A percentile compares a stretch with the other conserved stretches of the same genome.
These are phyloP conservation scores for Tylopilus vinaceipallidus DNA, from an alignment of 768 basidiomycete species.

Conservation along the genomic window DNA sequence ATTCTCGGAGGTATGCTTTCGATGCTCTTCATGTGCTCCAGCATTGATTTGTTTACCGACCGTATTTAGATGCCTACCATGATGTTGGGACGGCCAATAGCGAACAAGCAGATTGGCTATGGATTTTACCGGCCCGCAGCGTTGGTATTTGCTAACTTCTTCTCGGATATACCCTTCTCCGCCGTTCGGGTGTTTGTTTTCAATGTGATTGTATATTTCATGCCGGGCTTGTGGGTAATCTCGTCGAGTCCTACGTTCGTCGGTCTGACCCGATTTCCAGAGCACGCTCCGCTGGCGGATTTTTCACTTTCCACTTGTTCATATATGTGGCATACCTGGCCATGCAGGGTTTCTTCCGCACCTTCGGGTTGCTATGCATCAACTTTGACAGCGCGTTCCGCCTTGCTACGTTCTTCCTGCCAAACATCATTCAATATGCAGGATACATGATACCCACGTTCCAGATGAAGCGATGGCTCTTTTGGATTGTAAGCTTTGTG, in stretches of 20 bases:
- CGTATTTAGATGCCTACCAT: slow-evolving; percentile 58
- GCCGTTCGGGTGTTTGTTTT: slow-evolving; percentile 56
- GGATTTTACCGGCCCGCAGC: slow-evolving; percentile 68
- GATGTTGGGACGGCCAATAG: slow-evolving; percentile 78
- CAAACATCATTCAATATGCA: slow-evolving; percentile 70
- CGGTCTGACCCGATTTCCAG: slow-evolving; percentile 12
- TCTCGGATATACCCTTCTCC: slow-evolving; percentile 71
- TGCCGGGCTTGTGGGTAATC: slow-evolving; percentile 47
- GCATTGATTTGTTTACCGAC: slow-evolving; percentile 1
- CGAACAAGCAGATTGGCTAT: slow-evolving; percentile 65
- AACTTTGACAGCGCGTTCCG: slow-evolving; percentile 55
- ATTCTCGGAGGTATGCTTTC: slow-evolving; percentile 57
- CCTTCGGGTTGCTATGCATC: slow-evolving; percentile 56
- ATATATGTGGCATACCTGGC: slow-evolving; percentile 61
- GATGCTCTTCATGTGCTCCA: not conserved
- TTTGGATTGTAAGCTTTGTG: slow-evolving; percentile 67
- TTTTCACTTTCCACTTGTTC: slow-evolving; percentile 65
- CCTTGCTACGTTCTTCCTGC: slow-evolving; percentile 66
- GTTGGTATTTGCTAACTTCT: slow-evolving; percentile 60
- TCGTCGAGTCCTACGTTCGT: slow-evolving; percentile 20
- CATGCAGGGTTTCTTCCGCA: slow-evolving; percentile 86
- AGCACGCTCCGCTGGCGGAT: slow-evolving; percentile 38
- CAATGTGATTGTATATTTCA: slow-evolving; percentile 69
- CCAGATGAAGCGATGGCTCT: slow-evolving; percentile 78
- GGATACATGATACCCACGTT: slow-evolving; percentile 68